phyloP scores from a whole-genome alignment of 2,329 filamentous ascomycete genomes.

The Metarhizium album region DNA sequence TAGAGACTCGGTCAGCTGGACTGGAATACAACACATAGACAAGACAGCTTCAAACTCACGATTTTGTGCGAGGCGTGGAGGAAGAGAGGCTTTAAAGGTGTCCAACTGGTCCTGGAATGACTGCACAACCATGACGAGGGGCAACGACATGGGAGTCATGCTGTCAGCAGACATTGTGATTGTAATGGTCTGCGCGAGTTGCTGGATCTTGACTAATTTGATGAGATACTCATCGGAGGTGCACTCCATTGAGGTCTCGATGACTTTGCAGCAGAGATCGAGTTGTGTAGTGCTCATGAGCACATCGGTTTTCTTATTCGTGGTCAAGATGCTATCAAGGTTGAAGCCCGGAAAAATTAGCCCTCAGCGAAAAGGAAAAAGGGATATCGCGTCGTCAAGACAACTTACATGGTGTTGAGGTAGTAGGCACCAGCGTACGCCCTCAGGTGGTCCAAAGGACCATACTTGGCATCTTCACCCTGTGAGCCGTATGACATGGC shows the following conservation, averaged over 20 bases:
- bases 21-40: not conserved
- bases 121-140: slow-evolving; percentile 30
- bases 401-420: slow-evolving; percentile 34
- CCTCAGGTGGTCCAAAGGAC: slow-evolving; percentile 32
- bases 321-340: slow-evolving; percentile 33
- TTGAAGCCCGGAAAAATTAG: not conserved
- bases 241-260: slow-evolving; percentile 31
- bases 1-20: slow-evolving; percentile 9
- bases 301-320: slow-evolving; percentile 36
- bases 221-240: slow-evolving; percentile 33
- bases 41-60: slow-evolving; percentile 16
- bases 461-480: slow-evolving; percentile 15
- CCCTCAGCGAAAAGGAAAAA: too few species aligned
- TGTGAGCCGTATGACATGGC: slow-evolving; percentile 18
- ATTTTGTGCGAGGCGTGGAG: slow-evolving; percentile 23
- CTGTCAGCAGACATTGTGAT: slow-evolving; percentile 25
- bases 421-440: slow-evolving; percentile 40
- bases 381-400: too few species aligned
- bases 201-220: slow-evolving; percentile 35
- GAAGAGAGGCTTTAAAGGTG: slow-evolving; percentile 25
- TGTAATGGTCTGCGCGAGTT: slow-evolving; percentile 36
- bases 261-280: slow-evolving; percentile 30
- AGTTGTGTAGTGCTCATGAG: slow-evolving; percentile 36
- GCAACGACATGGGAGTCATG: slow-evolving; percentile 23
- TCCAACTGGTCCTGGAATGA: slow-evolving; percentile 34